These are phyloP conservation scores for Podospora australis DNA, from an alignment of 495 filamentous ascomycete species.

Conservation along the genomic window DNA sequence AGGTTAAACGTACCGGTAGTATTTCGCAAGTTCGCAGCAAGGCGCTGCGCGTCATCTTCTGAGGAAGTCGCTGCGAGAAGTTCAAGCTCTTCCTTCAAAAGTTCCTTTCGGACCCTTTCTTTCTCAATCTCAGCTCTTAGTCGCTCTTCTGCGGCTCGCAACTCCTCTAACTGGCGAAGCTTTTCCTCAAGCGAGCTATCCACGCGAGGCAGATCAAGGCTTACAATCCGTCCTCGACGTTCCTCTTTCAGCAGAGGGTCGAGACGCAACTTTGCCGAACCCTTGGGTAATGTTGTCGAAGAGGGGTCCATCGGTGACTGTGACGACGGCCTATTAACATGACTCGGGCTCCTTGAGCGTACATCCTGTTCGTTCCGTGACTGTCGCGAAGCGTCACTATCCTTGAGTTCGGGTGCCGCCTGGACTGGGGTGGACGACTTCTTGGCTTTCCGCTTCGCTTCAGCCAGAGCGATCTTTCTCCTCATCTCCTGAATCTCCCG, in stretches of 20 bases:
- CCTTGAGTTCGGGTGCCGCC: conserved; percentile 32
- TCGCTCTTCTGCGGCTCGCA: conserved; percentile 51
- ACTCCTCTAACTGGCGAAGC: conserved; percentile 43
- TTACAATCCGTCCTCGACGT: conserved; percentile 50
- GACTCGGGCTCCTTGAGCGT: conserved; percentile 7
- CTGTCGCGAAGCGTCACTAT: conserved; percentile 9
- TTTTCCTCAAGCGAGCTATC: conserved; percentile 49
- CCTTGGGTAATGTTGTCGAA: conserved; percentile 19
- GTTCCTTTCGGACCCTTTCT: conserved; percentile 35
- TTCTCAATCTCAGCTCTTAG: conserved; percentile 54
- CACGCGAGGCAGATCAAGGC: conserved; percentile 49
- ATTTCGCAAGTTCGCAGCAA: too few relatives aligned
- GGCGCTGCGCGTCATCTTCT: too few relatives aligned
- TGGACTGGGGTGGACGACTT: conserved; percentile 18
- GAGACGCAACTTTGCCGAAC: conserved; percentile 3
- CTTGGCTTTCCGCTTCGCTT: conserved; percentile 52
- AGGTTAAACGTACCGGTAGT: too few relatives aligned
- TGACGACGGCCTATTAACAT: conserved; percentile 13
- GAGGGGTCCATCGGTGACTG: conserved; percentile 14
- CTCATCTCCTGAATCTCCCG: conserved; percentile 68
- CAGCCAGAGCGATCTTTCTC: conserved; percentile 68
- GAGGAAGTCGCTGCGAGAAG: conserved; percentile 42
- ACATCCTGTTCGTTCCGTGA: conserved; percentile 1
- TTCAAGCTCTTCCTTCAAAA: conserved; percentile 51
- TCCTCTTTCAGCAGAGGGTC: conserved; percentile 24